Conservation (phyloP, 768 basidiomycete genomes). For the Rhizopogon rudus region DNA sequence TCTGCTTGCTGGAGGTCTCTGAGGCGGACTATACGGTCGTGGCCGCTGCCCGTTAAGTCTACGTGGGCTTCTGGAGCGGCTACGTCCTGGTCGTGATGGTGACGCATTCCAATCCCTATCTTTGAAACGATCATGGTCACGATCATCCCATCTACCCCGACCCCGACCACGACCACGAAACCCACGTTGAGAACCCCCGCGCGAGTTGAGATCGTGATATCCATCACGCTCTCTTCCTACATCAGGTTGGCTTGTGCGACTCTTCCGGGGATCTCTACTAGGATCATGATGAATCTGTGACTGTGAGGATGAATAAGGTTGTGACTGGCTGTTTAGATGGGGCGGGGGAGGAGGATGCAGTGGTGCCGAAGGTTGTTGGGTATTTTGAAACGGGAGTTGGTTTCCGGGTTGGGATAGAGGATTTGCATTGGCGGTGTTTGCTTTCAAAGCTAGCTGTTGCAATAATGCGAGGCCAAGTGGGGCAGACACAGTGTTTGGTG, state of each 20-base stretch:
- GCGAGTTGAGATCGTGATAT: conserved; percentile 39
- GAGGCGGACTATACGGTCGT: conserved; percentile 58
- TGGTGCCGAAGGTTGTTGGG: conserved; percentile 12
- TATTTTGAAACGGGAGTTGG: background rate
- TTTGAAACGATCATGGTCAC: conserved; percentile 34
- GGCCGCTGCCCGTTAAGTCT: conserved; percentile 49
- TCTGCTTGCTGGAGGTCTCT: conserved; percentile 34
- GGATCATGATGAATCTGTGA: conserved; percentile 25
- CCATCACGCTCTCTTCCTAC: conserved; percentile 42
- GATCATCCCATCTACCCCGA: conserved; percentile 59
- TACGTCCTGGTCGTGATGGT: conserved; percentile 43
- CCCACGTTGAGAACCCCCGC: conserved; percentile 52
- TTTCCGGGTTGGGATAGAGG: conserved; percentile 13
- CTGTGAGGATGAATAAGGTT: conserved; percentile 1
- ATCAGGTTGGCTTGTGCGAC: conserved; percentile 26
- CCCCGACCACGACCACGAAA: conserved; percentile 58
- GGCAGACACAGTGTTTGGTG: conserved; percentile 43
- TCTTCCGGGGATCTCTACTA: conserved; percentile 36
- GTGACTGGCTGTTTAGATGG: background rate
- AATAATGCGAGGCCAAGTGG: conserved; percentile 55
- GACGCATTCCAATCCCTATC: conserved; percentile 35
- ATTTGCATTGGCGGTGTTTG: conserved; percentile 35
- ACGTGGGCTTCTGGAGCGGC: conserved; percentile 75
- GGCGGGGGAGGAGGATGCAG: conserved; percentile 19
- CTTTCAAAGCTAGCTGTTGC: conserved; percentile 70